Evolutionary conservation across 1,139 yeast species (phyloP), one percentile per base, ranked within the genome.

Genomic region (Yueomyces sp.): DNA sequence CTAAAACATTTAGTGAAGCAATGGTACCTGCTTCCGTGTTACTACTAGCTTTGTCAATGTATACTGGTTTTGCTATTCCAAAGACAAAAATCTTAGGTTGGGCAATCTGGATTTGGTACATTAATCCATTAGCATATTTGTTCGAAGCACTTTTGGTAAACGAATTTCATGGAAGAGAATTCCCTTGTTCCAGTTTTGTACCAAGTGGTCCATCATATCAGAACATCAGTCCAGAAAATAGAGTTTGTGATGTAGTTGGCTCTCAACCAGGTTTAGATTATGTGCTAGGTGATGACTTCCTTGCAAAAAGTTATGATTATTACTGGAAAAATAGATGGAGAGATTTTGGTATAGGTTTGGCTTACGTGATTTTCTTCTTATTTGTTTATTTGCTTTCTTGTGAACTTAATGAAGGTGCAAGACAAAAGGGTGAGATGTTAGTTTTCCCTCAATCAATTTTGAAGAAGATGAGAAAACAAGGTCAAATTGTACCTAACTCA

Each of bases 371-470:
- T 39, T 64, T 57, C 48, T 59, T 62, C 49, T 56, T 62, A 49
- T 47, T 44, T 40, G 53, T 56, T 33, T 66, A 61, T 55, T 61
- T 85, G 53, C 38, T 68, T 7, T 70, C 77, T 48, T 75, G 79
- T 46, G 89, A 81, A 64, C 63, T 65, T 48, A 80, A 80, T 55
- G 81, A 78, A 55, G 85, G 87, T 59, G 76, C 84, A 26, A 75
- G 78, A 65, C 87, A 84, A 59, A 81, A 78, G 67, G 95, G 95
- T 66, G 95, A 85, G 65, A 73, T 83, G 43, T 68, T 82, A 45
- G 72, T 84, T 38, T 85, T 77, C 68, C 80, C 78, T 47, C 62
- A 67, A 40, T 69, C 79, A 3, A 50, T 64, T 41, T 56, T 68
- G 39, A 64, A 53, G 38, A 62, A 58, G 42, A 49, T 66, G 50